Evolutionary conservation across 2,329 filamentous ascomycete species (phyloP).

Genomic region (Aspergillus jensenii): DNA sequence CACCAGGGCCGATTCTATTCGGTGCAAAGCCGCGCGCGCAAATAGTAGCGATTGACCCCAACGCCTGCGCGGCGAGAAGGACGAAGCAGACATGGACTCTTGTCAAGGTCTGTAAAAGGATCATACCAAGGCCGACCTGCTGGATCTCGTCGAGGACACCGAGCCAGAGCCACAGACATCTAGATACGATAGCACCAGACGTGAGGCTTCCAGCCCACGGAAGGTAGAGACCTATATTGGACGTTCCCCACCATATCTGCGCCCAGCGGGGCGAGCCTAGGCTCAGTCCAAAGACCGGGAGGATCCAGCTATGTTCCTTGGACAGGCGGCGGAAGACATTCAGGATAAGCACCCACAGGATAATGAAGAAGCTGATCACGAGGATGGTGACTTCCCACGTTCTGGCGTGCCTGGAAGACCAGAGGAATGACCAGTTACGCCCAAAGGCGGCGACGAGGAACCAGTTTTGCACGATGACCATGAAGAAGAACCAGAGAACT

Average conservation of each 20-base stretch:
- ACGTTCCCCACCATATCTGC: slow-evolving; percentile 67
- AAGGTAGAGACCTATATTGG: slow-evolving; percentile 59
- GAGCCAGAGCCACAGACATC: slow-evolving; percentile 66
- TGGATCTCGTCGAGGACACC: slow-evolving; percentile 65
- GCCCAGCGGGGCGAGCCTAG: slow-evolving; percentile 65
- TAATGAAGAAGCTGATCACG: slow-evolving; percentile 47
- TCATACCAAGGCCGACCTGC: slow-evolving; percentile 67
- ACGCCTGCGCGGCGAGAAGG: slow-evolving; percentile 59
- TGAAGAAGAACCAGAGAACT: slow-evolving; percentile 65
- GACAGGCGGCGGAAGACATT: slow-evolving; percentile 56
- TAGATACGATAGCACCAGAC: slow-evolving; percentile 56
- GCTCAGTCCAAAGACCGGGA: slow-evolving; percentile 67
- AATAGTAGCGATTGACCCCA: slow-evolving; percentile 64
- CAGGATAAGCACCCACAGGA: slow-evolving; percentile 54
- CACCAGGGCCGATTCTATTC: slow-evolving; percentile 60
- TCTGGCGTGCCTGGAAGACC: slow-evolving; percentile 56
- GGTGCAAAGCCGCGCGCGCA: slow-evolving; percentile 61
- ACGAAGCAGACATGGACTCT: slow-evolving; percentile 65
- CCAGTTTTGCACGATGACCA: slow-evolving; percentile 66
- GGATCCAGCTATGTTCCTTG: slow-evolving; percentile 63
- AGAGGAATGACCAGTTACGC: slow-evolving; percentile 64
- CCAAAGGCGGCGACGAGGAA: slow-evolving; percentile 66
- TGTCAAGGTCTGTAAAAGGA: slow-evolving; percentile 64
- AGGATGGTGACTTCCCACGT: slow-evolving; percentile 60
- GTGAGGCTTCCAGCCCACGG: slow-evolving; percentile 61